These are phyloP conservation scores for Leptographium procerum DNA, from an alignment of 2,329 filamentous ascomycete genomes.

Conservation along the genomic window DNA sequence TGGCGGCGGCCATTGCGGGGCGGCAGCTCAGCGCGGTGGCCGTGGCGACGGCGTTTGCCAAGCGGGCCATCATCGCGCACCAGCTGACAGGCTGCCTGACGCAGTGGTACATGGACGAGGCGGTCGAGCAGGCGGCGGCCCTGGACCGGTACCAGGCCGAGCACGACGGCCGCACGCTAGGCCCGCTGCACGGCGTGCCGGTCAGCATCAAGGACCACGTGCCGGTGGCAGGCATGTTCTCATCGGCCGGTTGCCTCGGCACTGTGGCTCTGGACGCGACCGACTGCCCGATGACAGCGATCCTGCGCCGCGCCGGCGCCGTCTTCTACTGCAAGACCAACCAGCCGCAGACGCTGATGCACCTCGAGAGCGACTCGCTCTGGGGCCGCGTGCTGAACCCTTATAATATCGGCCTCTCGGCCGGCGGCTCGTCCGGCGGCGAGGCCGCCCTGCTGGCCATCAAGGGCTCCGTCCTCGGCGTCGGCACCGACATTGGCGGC, in stretches of 20 bases:
- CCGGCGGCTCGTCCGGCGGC: constrained; percentile 25
- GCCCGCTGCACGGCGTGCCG: constrained; percentile 32
- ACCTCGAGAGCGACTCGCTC: constrained; percentile 22
- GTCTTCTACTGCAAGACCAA: constrained; percentile 16
- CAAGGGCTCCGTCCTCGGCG: constrained; percentile 33
- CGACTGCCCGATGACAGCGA: constrained; percentile 8
- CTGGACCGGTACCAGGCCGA: constrained; percentile 20
- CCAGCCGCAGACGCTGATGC: constrained; percentile 17
- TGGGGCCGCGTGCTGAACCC: constrained; percentile 24
- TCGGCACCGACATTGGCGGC: constrained; percentile 22
- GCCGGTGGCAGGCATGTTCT: constrained; percentile 22
- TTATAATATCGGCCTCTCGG: constrained; percentile 20
- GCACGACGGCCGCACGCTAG: constrained; percentile 17
- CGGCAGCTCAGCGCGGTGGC: constrained; percentile 24
- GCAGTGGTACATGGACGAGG: constrained; percentile 24
- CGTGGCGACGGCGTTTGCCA: constrained; percentile 30
- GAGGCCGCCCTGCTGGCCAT: constrained; percentile 24
- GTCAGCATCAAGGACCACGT: constrained; percentile 24
- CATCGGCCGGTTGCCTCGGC: constrained; percentile 1
- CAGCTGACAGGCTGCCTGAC: constrained; percentile 31
- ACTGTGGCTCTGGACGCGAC: constrained; percentile 1
- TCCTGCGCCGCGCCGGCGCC: constrained; percentile 17
- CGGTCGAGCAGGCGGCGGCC: constrained; percentile 19
- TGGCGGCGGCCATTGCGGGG: constrained; percentile 27
- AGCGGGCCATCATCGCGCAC: constrained; percentile 34